Evolutionary conservation across 176 grass and related monocot species (phyloP).

Genomic region (Eragrostis nindensis): DNA sequence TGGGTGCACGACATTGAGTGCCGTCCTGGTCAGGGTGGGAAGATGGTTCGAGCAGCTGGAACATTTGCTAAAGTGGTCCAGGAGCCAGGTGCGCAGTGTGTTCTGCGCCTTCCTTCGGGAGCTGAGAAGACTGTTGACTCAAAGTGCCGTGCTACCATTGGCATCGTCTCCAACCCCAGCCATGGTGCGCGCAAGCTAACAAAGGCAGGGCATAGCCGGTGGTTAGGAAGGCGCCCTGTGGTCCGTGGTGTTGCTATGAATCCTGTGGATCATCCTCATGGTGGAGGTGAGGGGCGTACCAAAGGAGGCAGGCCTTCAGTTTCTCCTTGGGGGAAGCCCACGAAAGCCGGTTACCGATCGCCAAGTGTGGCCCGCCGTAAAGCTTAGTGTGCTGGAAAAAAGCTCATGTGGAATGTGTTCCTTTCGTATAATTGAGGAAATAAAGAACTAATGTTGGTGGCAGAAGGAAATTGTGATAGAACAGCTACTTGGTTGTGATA

Average conservation of each 20-base stretch:
- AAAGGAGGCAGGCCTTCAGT: conserved; percentile 3
- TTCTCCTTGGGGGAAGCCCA: neutral
- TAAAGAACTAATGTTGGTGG: neutral
- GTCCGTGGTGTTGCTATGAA: neutral
- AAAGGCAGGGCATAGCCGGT: neutral
- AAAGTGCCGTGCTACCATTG: neutral
- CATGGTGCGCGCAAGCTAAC: neutral
- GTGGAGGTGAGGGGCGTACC: conserved; percentile 1
- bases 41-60: neutral
- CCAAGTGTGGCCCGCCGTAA: neutral
- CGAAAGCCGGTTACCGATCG: neutral
- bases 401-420: neutral
- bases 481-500: neutral
- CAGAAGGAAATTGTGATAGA: neutral
- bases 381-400: neutral
- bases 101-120: neutral
- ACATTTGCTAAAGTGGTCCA: neutral
- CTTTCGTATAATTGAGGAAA: neutral
- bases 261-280: neutral
- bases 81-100: neutral
- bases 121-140: neutral
- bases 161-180: neutral
- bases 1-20: neutral
- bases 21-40: neutral
- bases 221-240: neutral